Percentiles rank a stretch among this genome's conserved stretches.
These are phyloP conservation scores for Arthromyces matolae DNA, from an alignment of 768 basidiomycete species.

Conservation along the genomic window DNA sequence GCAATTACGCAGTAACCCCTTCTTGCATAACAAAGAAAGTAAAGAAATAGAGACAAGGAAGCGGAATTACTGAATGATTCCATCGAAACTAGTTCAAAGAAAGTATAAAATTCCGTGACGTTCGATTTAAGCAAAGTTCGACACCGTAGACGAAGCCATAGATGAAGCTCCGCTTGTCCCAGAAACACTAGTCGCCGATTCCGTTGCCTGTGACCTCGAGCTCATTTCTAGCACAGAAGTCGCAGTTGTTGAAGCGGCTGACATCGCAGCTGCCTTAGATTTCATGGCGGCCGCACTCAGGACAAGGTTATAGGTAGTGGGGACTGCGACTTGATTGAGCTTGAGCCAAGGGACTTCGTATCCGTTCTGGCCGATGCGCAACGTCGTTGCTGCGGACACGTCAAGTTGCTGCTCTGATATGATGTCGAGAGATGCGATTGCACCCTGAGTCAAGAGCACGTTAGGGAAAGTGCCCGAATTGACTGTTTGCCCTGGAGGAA, in stretches of 20 bases:
- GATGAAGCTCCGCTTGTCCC: conserved; percentile 1
- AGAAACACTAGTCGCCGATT: background rate
- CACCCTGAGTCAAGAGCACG: conserved; percentile 59
- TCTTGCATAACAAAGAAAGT: background rate
- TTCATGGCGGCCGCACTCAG: conserved; percentile 20
- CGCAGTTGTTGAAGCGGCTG: background rate
- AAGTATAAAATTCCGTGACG: background rate
- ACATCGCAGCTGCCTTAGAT: conserved; percentile 19
- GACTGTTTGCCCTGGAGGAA: conserved; percentile 55
- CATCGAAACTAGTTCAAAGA: background rate
- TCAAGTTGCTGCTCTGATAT: conserved; percentile 55
- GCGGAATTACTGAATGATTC: background rate
- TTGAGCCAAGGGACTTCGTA: conserved; percentile 68
- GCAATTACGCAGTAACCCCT: too few species aligned
- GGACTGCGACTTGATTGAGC: conserved; percentile 48
- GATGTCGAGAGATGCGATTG: conserved; percentile 51
- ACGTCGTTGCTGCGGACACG: conserved; percentile 45
- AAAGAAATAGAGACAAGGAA: background rate
- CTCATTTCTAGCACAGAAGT: background rate
- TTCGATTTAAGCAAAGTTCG: too few species aligned
- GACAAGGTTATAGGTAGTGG: conserved; percentile 44
- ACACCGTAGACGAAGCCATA: background rate
- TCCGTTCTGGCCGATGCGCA: conserved; percentile 46
- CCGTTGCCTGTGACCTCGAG: background rate
- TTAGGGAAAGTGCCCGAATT: conserved; percentile 58